Evolutionary conservation across 2,329 filamentous ascomycete genomes (phyloP).

Genomic region (Beauveria scarabaeidicola): DNA sequence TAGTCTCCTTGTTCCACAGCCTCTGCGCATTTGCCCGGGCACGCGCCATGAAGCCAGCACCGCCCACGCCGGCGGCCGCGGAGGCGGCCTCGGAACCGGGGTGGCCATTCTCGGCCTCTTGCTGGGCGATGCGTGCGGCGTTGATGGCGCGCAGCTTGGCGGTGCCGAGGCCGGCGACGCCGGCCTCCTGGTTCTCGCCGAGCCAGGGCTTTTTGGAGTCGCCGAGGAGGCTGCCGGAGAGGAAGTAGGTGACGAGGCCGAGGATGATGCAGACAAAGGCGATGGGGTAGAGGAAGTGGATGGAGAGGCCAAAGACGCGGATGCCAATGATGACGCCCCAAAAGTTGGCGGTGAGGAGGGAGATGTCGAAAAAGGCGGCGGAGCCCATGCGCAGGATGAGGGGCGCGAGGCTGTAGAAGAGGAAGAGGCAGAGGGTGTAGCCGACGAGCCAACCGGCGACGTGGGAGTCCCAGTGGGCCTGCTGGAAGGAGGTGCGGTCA

Average conservation of each 20-base stretch:
- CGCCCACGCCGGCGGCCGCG: background rate
- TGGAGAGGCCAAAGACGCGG: constrained; percentile 67
- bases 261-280: constrained; percentile 89
- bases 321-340: constrained; percentile 94
- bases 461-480: constrained; percentile 55
- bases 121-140: constrained; percentile 37
- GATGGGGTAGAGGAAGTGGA: constrained; percentile 91
- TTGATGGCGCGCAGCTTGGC: constrained; percentile 69
- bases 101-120: constrained; percentile 22
- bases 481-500: constrained; percentile 64
- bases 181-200: constrained; percentile 73
- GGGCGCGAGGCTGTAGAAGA: constrained; percentile 86
- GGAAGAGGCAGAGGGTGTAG: constrained; percentile 71
- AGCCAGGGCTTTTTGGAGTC: constrained; percentile 95
- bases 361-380: constrained; percentile 96
- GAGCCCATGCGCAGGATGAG: constrained; percentile 81
- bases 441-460: constrained; percentile 80
- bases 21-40: background rate
- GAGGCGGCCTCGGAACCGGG: background rate
- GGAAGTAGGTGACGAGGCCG: constrained; percentile 80
- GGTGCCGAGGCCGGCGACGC: constrained; percentile 73
- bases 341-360: constrained; percentile 87
- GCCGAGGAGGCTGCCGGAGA: constrained; percentile 71
- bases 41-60: background rate
- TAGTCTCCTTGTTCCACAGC: background rate